These are phyloP conservation scores for Amanita fuliginea DNA, from an alignment of 768 basidiomycete species.

Conservation along the genomic window DNA sequence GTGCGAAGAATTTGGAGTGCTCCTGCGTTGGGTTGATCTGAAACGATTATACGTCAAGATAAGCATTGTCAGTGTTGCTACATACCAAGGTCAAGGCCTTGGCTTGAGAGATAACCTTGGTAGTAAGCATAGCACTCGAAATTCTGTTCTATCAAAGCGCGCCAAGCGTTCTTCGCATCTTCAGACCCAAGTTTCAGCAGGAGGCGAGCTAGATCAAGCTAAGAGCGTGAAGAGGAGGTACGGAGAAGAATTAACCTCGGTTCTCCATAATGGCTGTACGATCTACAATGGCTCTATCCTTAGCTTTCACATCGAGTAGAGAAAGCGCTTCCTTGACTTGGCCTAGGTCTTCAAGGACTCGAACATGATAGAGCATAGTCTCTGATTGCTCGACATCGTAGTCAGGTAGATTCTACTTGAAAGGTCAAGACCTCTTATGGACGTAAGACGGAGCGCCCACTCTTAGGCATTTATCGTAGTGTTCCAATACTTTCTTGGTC, in stretches of 20 bases:
- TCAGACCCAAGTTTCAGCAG: slow-evolving; percentile 54
- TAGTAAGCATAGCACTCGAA: slow-evolving; percentile 79
- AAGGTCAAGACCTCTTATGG: background rate
- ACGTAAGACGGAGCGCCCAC: slow-evolving; percentile 22
- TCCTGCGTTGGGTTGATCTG: slow-evolving; percentile 38
- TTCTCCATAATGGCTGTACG: slow-evolving; percentile 55
- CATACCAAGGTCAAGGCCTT: slow-evolving; percentile 58
- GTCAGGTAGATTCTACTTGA: slow-evolving; percentile 54
- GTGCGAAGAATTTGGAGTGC: slow-evolving; percentile 48
- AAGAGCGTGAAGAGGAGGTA: slow-evolving; percentile 8
- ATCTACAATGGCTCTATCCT: slow-evolving; percentile 60
- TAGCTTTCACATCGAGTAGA: slow-evolving; percentile 53
- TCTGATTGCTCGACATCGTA: slow-evolving; percentile 83
- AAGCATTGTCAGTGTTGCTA: slow-evolving; percentile 2
- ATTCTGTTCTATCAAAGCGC: slow-evolving; percentile 73
- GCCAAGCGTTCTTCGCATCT: slow-evolving; percentile 77
- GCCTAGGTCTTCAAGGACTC: slow-evolving; percentile 62
- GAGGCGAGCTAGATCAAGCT: slow-evolving; percentile 49
- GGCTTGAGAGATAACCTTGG: slow-evolving; percentile 53
- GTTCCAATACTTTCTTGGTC: slow-evolving; percentile 62
- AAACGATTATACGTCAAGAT: slow-evolving; percentile 15
- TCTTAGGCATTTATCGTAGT: slow-evolving; percentile 64
- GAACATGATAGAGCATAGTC: slow-evolving; percentile 66
- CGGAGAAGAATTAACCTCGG: slow-evolving; percentile 34
- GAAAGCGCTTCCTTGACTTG: slow-evolving; percentile 48